Evolutionary conservation across 768 basidiomycete species (phyloP).

Genomic region (Pleurotus eryngii): DNA sequence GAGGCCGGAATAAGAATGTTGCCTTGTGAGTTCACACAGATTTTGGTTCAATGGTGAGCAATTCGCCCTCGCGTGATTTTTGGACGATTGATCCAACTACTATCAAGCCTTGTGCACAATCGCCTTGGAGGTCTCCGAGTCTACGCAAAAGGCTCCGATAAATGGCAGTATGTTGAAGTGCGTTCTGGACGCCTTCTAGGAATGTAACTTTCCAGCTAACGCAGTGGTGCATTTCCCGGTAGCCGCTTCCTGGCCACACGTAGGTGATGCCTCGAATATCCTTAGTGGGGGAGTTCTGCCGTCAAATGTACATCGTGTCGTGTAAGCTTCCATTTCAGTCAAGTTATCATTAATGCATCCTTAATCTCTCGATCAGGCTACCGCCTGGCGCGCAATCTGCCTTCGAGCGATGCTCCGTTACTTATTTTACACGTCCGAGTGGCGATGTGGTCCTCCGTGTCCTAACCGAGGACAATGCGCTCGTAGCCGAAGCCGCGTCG

Average conservation of each 20-base stretch:
- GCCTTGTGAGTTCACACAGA: slow-evolving; percentile 66
- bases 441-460: slow-evolving; percentile 49
- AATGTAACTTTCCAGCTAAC: neutral
- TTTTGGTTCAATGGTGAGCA: slow-evolving; percentile 5
- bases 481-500: slow-evolving; percentile 43
- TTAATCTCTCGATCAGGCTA: slow-evolving; percentile 31
- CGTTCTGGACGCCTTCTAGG: slow-evolving; percentile 5
- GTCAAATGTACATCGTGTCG: slow-evolving; percentile 62
- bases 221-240: slow-evolving; percentile 21
- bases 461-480: slow-evolving; percentile 44
- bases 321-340: slow-evolving; percentile 31
- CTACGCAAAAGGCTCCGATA: no score
- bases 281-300: slow-evolving; percentile 64
- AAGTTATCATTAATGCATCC: neutral
- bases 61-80: neutral
- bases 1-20: slow-evolving; percentile 30
- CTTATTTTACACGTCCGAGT: slow-evolving; percentile 64
- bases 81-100: neutral
- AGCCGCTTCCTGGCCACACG: slow-evolving; percentile 53
- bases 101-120: slow-evolving; percentile 35
- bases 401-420: slow-evolving; percentile 61
- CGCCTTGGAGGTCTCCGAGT: slow-evolving; percentile 42
- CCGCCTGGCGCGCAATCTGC: slow-evolving; percentile 56
- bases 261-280: slow-evolving; percentile 59
- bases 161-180: no score